phyloP scores from a whole-genome alignment of 129 eudicot genomes.

The Chrysanthemum makinoi region DNA sequence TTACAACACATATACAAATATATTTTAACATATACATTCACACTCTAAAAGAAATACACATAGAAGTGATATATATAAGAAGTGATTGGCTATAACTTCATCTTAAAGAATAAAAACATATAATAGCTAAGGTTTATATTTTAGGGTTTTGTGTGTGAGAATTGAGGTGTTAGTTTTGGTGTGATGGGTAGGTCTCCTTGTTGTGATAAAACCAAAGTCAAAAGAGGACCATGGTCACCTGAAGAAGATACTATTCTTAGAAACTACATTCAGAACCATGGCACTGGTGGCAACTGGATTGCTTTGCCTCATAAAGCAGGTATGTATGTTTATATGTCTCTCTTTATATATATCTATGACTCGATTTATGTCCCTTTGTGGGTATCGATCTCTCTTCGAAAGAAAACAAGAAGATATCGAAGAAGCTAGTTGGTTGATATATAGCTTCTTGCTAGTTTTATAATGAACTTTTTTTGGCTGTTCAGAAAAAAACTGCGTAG shows the following conservation, averaged over 20 bases:
- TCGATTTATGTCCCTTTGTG: neutral
- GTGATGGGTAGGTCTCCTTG: constrained; percentile 87
- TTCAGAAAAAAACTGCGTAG: too few species aligned
- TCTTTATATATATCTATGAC: neutral
- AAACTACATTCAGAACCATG: constrained; percentile 52
- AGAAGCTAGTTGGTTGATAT: too few species aligned
- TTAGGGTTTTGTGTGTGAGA: constrained; percentile 26
- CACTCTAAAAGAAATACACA: neutral
- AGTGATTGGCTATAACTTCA: constrained; percentile 25
- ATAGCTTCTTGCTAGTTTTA: too few species aligned
- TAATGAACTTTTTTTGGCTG: too few species aligned
- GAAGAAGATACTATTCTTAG: constrained; percentile 72
- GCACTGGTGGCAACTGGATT: constrained; percentile 84
- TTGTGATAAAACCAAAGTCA: constrained; percentile 79
- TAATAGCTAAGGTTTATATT: constrained; percentile 1
- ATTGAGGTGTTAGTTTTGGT: constrained; percentile 2
- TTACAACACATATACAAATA: constrained; percentile 3
- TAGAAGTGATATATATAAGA: constrained; percentile 9
- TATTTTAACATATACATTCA: neutral
- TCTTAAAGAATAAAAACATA: constrained; percentile 11
- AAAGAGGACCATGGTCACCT: constrained; percentile 90
- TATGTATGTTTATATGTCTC: constrained; percentile 20
- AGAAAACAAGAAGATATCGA: neutral
- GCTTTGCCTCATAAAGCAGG: constrained; percentile 82
- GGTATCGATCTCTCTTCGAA: neutral